Conservation (phyloP, 192 early-diverging fungal species). For the Coemansia sp. region DNA sequence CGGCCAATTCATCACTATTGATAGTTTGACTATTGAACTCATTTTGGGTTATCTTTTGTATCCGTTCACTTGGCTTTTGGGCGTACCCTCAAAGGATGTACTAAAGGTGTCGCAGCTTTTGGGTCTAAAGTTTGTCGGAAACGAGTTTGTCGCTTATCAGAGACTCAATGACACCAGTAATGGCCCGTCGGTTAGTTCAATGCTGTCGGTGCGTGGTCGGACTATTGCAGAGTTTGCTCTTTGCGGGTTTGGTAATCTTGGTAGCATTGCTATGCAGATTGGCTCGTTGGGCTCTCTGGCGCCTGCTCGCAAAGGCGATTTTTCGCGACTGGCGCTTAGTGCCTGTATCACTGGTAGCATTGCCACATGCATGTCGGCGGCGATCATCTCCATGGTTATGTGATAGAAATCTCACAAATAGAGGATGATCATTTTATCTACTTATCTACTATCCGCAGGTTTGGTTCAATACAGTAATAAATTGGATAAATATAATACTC, state of each 20-base stretch:
- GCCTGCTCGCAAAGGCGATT: slow-evolving; percentile 62
- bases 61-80: slow-evolving; percentile 69
- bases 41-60: slow-evolving; percentile 76
- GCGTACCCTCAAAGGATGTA: slow-evolving; percentile 55
- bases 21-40: slow-evolving; percentile 60
- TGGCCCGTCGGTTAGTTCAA: slow-evolving; percentile 24
- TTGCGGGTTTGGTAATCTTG: slow-evolving; percentile 86
- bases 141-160: slow-evolving; percentile 86
- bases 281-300: slow-evolving; percentile 71
- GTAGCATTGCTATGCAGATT: slow-evolving; percentile 80
- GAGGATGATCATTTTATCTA: too few relatives aligned
- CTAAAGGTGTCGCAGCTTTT: slow-evolving; percentile 61
- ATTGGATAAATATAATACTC: too few relatives aligned
- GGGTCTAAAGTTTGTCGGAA: slow-evolving; percentile 75
- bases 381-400: slow-evolving; percentile 71
- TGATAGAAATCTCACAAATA: slow-evolving; percentile 2
- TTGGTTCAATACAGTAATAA: too few relatives aligned
- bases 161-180: slow-evolving; percentile 13
- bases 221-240: slow-evolving; percentile 70
- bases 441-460: too few relatives aligned
- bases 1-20: slow-evolving; percentile 60
- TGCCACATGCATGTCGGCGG: slow-evolving; percentile 74
- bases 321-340: slow-evolving; percentile 69
- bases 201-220: slow-evolving; percentile 49
- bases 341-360: slow-evolving; percentile 79